Percentiles rank a stretch among this genome's conserved stretches.
Evolutionary conservation across 345 rosid genomes (phyloP).

Genomic region (Aegle marmelos): DNA sequence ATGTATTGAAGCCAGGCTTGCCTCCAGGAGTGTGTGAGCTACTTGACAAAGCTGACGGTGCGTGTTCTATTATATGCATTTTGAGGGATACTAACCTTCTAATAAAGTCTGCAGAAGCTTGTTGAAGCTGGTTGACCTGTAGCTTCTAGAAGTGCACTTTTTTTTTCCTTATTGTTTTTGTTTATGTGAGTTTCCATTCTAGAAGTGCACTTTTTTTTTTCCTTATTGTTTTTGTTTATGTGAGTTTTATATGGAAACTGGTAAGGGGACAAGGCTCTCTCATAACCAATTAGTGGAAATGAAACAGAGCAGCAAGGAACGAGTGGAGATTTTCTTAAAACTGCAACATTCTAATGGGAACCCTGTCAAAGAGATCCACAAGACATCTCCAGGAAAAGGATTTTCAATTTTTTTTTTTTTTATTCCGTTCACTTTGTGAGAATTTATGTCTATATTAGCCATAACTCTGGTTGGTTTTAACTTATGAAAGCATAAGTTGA

Average conservation of each 20-base stretch:
- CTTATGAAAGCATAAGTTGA: constrained; percentile 2
- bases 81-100: constrained; percentile 2
- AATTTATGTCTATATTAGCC: background rate
- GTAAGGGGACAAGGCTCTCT: background rate
- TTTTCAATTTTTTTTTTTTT: background rate
- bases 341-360: background rate
- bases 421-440: background rate
- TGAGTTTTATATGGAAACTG: background rate
- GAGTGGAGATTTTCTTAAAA: background rate
- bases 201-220: background rate
- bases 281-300: background rate
- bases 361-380: background rate
- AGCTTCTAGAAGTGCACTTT: background rate
- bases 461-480: background rate
- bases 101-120: background rate
- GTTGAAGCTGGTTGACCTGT: background rate
- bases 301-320: background rate
- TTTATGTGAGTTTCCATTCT: background rate
- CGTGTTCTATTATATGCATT: constrained; percentile 3
- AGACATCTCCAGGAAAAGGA: background rate
- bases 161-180: background rate
- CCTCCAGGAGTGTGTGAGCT: constrained; percentile 41
- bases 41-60: constrained; percentile 67
- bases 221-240: background rate
- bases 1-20: constrained; percentile 49